phyloP scores from a whole-genome alignment of 768 basidiomycete species.

The Saitozyma podzolica region DNA sequence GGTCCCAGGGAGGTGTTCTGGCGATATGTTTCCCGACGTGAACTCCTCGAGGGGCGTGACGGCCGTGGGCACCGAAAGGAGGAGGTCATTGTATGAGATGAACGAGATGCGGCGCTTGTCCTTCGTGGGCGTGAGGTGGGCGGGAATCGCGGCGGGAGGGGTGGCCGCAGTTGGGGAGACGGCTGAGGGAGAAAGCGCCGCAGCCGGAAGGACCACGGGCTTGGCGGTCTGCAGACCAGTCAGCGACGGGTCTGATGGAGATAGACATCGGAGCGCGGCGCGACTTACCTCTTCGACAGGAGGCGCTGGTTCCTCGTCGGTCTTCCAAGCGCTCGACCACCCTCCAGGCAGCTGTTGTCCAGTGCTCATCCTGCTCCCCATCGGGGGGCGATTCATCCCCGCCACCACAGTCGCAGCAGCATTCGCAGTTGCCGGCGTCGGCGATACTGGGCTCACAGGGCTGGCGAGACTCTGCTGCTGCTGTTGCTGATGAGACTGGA shows the following conservation, averaged over 20 bases:
- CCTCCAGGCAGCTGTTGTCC: conserved; percentile 43
- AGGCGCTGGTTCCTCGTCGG: conserved; percentile 1
- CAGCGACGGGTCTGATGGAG: not conserved
- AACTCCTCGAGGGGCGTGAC: conserved; percentile 71
- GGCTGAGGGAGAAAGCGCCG: conserved; percentile 3
- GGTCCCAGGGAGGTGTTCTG: conserved; percentile 71
- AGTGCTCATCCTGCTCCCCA: conserved; percentile 34
- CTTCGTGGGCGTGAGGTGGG: conserved; percentile 30
- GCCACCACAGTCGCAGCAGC: not conserved
- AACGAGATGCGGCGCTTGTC: conserved; percentile 61
- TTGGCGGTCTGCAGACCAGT: not conserved
- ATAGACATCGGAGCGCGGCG: not conserved
- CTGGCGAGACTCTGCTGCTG: not conserved
- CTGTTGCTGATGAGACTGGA: conserved; percentile 16
- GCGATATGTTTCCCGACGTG: conserved; percentile 61
- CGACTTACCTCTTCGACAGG: conserved; percentile 19
- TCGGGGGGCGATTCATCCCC: conserved; percentile 17
- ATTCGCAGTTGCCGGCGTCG: not conserved
- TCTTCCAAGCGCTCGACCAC: conserved; percentile 24
- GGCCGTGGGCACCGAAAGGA: conserved; percentile 72
- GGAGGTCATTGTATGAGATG: conserved; percentile 82
- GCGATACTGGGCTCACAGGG: not conserved
- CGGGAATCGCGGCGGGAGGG: conserved; percentile 30
- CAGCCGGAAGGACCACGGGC: not conserved
- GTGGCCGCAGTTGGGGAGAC: conserved; percentile 11